Evolutionary conservation across 768 basidiomycete genomes (phyloP).

Genomic region (Sporobolomyces phaffii): DNA sequence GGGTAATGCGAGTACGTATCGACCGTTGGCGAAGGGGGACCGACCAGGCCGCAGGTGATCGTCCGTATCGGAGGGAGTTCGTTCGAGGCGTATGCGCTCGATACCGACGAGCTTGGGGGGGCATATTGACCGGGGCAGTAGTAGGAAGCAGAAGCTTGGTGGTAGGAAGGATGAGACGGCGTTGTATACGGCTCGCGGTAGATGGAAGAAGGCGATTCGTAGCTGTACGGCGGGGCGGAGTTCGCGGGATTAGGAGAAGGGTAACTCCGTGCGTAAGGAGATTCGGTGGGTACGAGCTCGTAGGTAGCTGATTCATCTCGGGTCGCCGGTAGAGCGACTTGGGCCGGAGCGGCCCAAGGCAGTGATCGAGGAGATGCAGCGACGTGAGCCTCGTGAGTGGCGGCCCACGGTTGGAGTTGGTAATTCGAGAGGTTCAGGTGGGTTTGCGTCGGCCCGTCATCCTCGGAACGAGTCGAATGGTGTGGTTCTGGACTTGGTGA

Average conservation of each 20-base stretch:
- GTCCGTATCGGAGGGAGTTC: slow-evolving; percentile 7
- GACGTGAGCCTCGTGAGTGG: background rate
- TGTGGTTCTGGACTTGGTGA: slow-evolving; percentile 1
- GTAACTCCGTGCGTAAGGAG: background rate
- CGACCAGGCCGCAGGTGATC: slow-evolving; percentile 19
- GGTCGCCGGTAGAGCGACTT: background rate
- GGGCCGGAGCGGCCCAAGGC: background rate
- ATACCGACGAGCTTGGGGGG: background rate
- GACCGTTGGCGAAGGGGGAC: background rate
- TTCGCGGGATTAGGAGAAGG: background rate
- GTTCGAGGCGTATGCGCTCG: background rate
- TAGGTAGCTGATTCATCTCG: background rate
- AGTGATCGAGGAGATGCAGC: background rate
- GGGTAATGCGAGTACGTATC: background rate
- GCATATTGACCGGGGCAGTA: background rate
- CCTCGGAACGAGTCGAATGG: background rate
- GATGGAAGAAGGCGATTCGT: background rate
- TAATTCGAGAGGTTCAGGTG: slow-evolving; percentile 5
- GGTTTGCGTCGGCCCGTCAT: background rate
- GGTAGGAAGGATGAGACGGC: background rate
- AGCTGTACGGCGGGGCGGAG: background rate
- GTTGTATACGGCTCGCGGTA: background rate
- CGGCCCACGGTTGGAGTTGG: slow-evolving; percentile 19
- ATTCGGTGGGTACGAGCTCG: background rate
- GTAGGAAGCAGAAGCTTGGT: background rate